Evolutionary conservation across 805 yeast species (phyloP), one percentile per base, ranked within the genome.

Genomic region (Candida piceae): DNA sequence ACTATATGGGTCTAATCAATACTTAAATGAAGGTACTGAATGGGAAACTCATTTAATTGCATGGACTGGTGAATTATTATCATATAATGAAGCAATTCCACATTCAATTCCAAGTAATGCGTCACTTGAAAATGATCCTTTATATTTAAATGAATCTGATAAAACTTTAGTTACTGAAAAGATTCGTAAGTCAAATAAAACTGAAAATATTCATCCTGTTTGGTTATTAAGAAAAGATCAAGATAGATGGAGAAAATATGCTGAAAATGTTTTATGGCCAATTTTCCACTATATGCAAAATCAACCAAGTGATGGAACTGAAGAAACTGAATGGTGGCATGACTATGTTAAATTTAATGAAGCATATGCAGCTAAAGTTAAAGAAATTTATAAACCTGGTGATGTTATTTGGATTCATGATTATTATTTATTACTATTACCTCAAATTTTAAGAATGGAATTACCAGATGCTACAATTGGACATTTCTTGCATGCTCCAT

Each of bases 331-430:
- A 32, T 74, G 76, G 53, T 88, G 95, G 95, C 74, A 80, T 57
- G 94, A 85, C 55, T 93, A 93, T 56, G 95, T 87, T 33, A 78
- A 74, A 53, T 83, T 88, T 66, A 93, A 93, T 60, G 95, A 87
- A 62, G 88, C 88, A 8, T 93, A 84, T 58, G 88, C 93, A 31
- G 78, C 84, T 41, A 83, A 77, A 50, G 80, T 93, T 45, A 69
- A 77, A 48, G 68, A 73, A 32, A 69, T 84, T 21, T 93, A 88
- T 57, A 63, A 76, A 45, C 86, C 89, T 4, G 99, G 98, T 24
- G 97, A 89, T 58, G 70, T 89, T 27, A 80, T 89, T 39, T 85
- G 95, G 94, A 72, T 89, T 48, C 96, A 89, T 63, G 97, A 89
- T 62, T 88, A 86, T 62, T 86, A 89, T 53, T 64, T 89, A 42